A percentile compares a stretch with the other conserved stretches of the same genome.
phyloP scores from a whole-genome alignment of 768 basidiomycete genomes.

The Termitomyces heimii region DNA sequence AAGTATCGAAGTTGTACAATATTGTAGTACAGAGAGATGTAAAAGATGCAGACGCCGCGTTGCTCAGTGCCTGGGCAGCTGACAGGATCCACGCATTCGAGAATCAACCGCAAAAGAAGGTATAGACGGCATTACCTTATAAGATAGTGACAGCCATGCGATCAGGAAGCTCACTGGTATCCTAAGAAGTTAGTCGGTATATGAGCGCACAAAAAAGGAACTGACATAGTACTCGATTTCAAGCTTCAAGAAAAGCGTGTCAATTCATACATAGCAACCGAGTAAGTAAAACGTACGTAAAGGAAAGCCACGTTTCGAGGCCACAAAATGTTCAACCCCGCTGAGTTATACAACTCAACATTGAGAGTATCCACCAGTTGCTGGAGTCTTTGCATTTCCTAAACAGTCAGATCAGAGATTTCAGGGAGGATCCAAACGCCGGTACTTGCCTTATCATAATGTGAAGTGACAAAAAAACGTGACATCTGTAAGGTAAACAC shows the following conservation, averaged over 20 bases:
- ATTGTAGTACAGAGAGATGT: background rate
- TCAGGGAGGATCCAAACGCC: background rate
- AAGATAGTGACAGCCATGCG: constrained; percentile 1
- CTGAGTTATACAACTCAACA: constrained; percentile 70
- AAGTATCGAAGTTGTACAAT: background rate
- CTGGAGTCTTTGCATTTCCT: constrained; percentile 78
- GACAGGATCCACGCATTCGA: constrained; percentile 6
- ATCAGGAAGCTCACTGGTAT: constrained; percentile 15
- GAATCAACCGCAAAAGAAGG: constrained; percentile 1
- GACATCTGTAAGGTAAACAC: constrained; percentile 80
- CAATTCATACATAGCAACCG: constrained; percentile 9
- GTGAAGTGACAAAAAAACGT: constrained; percentile 57
- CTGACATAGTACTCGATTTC: constrained; percentile 94
- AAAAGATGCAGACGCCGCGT: background rate
- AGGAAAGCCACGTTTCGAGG: constrained; percentile 83
- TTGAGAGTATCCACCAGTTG: constrained; percentile 65
- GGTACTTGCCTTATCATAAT: constrained; percentile 71
- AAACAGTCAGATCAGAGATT: constrained; percentile 4
- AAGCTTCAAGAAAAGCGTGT: constrained; percentile 44
- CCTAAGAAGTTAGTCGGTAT: background rate
- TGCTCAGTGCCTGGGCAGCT: background rate
- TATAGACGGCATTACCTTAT: background rate
- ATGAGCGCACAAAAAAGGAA: constrained; percentile 14
- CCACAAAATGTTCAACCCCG: constrained; percentile 83
- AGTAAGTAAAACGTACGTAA: constrained; percentile 60